Conservation (phyloP, 805 yeast species). For the Pichia eremophila region DNA sequence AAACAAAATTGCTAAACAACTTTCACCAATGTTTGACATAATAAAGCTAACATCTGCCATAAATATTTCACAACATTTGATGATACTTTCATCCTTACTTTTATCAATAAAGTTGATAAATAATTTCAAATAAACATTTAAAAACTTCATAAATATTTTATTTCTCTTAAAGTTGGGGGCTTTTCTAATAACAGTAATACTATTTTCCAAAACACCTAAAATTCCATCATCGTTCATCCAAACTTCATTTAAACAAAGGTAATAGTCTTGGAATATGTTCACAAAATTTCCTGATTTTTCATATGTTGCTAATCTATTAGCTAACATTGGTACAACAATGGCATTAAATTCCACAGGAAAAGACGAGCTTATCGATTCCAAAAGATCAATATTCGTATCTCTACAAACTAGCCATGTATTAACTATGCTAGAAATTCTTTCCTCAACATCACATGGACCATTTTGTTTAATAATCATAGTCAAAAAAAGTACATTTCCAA, state of each 20-base stretch:
- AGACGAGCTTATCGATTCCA: slow-evolving; percentile 7
- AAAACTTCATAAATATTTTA: not conserved
- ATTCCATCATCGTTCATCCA: slow-evolving; percentile 17
- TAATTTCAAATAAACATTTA: not conserved
- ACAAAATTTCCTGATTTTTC: not conserved
- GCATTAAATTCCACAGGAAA: slow-evolving; percentile 8
- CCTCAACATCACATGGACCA: not conserved
- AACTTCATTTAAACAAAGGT: not conserved
- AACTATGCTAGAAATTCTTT: not conserved
- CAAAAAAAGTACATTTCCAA: slow-evolving; percentile 3
- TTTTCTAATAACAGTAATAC: not conserved
- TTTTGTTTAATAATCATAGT: not conserved
- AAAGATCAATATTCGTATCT: not conserved
- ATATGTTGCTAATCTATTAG: not conserved
- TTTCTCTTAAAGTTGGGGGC: not conserved
- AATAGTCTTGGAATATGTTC: not conserved
- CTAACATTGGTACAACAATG: slow-evolving; percentile 21
- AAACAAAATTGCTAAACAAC: not conserved
- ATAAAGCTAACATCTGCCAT: not conserved
- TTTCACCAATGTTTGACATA: not conserved
- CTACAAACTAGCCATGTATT: not conserved
- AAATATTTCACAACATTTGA: not conserved
- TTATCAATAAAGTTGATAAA: slow-evolving; percentile 2
- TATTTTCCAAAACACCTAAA: slow-evolving; percentile 2
- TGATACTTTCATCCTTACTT: not conserved